Evolutionary conservation across 225 moss, liverwort and hornwort species (phyloP), one percentile per base, ranked within the genome.

Genomic region (Sphagnum contortum): DNA sequence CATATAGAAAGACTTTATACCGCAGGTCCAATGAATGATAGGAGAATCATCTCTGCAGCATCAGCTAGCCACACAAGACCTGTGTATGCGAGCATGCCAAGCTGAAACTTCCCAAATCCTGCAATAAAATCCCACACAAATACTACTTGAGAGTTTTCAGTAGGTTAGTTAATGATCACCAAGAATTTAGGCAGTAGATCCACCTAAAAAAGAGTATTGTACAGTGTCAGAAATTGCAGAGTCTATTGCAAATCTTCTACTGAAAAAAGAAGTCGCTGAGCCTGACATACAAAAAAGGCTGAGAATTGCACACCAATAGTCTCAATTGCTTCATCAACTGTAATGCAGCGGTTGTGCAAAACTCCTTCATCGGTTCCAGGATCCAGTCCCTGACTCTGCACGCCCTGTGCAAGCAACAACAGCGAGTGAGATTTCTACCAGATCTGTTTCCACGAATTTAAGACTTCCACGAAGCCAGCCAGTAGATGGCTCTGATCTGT

Each of bases 1-100:
- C 29, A 29, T 29, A 29, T 29, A 29, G 29, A 29, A 29, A 29
- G 29, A 29, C 29, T 51, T n/a, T 61, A 12, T 85, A 92, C 95
- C 78, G 93, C 81, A 70, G 90, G 92, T 68, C 96, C 96, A 50
- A 98, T 77, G 64, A 93, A 98, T 5, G 96, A 91, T 56, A 98
- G 91, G n/a, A 98, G 83, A 73, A 93, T 93, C 93, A 98, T 98
- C 72, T 98, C 96, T 62, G 92, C 91, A 2, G 96, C 96, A 52
- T 98, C 96, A 47, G 96, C 96, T 48, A 98, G 77, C 90, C 90
- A 98, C 48, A 86, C 83, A n/a, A 98, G 85, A 68, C 96, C 96
- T 6, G 92, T 86, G 69, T 98, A 98, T 2, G 67, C 55, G 67
- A 93, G 69, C 68, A 98, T 80, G 44, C 87, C 87, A 48, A 91